These are phyloP conservation scores for Plenodomus biglobosus DNA, from an alignment of 2,329 filamentous ascomycete species.

Conservation along the genomic window DNA sequence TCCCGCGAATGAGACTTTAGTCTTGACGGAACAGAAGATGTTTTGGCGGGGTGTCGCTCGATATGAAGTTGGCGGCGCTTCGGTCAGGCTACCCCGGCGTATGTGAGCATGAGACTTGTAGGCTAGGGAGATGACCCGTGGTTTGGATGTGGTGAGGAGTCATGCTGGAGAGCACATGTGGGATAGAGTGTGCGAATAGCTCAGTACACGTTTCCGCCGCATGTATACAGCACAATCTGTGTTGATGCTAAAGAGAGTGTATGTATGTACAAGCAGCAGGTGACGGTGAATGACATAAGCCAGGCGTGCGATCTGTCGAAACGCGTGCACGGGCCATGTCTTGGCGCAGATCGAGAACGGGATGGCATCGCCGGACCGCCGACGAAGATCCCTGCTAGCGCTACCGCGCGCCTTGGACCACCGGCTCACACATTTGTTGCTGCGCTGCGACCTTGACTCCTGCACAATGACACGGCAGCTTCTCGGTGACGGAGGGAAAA, in stretches of 20 bases:
- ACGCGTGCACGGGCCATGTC: not conserved
- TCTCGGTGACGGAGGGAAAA: not conserved
- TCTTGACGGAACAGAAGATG: no score
- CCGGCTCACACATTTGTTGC: not conserved
- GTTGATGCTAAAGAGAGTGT: no score
- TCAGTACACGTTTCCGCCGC: no score
- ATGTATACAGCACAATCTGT: no score
- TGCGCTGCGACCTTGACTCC: not conserved
- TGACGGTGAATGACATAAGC: no score
- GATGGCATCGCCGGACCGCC: not conserved
- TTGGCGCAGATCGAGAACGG: not conserved
- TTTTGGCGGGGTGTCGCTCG: not conserved
- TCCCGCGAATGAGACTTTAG: not conserved
- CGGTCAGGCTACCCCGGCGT: not conserved
- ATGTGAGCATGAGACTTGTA: not conserved
- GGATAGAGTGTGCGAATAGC: no score
- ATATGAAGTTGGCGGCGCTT: not conserved
- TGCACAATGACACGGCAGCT: not conserved
- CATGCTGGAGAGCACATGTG: not conserved
- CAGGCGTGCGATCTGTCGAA: not conserved
- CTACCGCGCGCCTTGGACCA: not conserved
- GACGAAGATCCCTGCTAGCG: not conserved
- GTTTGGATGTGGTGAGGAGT: not conserved
- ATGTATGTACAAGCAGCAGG: no score
- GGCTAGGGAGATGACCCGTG: not conserved